Percentiles rank a stretch among this genome's conserved stretches.
phyloP scores from a whole-genome alignment of 768 basidiomycete genomes.

The Piloderma croceum region DNA sequence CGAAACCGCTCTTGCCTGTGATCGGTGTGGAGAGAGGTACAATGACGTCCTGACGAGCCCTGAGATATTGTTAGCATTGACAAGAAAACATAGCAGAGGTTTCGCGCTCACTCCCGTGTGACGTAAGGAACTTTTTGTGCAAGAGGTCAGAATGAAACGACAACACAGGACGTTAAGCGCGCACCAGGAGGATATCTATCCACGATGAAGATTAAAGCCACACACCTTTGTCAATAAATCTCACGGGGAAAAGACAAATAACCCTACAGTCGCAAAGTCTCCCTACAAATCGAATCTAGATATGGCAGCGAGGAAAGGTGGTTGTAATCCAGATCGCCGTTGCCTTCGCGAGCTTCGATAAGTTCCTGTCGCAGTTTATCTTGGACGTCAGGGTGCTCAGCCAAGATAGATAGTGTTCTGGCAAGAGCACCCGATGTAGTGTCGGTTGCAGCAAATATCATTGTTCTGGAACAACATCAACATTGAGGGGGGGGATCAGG shows the following conservation, averaged over 20 bases:
- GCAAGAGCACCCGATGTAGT: constrained; percentile 29
- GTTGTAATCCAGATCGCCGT: constrained; percentile 23
- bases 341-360: constrained; percentile 7
- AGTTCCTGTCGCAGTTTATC: constrained; percentile 28
- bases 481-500: neutral
- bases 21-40: constrained; percentile 39
- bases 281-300: constrained; percentile 31
- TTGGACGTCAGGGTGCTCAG: constrained; percentile 27
- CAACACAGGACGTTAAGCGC: too few relatives aligned
- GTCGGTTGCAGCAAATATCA: constrained; percentile 31
- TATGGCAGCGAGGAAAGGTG: constrained; percentile 24
- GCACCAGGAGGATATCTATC: too few relatives aligned
- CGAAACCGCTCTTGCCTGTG: constrained; percentile 29
- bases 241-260: too few relatives aligned
- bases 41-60: constrained; percentile 30
- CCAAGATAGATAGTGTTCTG: constrained; percentile 25
- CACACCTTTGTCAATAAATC: too few relatives aligned
- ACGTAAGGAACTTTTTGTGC: too few relatives aligned
- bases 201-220: too few relatives aligned
- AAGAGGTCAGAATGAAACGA: too few relatives aligned
- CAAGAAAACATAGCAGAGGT: too few relatives aligned
- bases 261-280: constrained; percentile 30
- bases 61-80: constrained; percentile 10
- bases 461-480: constrained; percentile 15
- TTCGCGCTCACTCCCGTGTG: too few relatives aligned